Base-by-base conservation (phyloP, 176 grass and related monocot species). In the Hordeum vulgare region DNA sequence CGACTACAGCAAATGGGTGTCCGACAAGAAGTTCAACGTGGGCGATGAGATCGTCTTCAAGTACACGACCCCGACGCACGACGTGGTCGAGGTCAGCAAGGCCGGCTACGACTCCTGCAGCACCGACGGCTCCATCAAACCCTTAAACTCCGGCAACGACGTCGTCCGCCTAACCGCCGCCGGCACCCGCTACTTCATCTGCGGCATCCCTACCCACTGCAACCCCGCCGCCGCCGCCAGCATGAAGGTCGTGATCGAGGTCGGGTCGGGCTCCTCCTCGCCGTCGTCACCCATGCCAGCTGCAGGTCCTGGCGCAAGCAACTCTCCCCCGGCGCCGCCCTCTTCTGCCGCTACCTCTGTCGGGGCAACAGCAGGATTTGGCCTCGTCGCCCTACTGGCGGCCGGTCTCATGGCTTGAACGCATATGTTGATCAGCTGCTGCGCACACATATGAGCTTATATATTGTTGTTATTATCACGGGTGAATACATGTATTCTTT, bases 131-230 rank as follows among this genome's bases (percentile, higher is more conserved):
- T 1, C 86, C 67, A 49, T 89, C 78, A 62, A 25, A 65, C 85
- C 17, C 29, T 20, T 74, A 47, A 82, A 0, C 3, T 63, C 17
- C 25, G 94, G 91, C n/a, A 47, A 79, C 44, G 88, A 90, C n/a
- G n/a, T 23, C 66, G 24, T 96, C 34, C 0, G 18, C 8, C 88
- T 96, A 27, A 29, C 11, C 45, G 11, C 47, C 36, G 0, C 78
- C 4, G 88, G 86, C 31, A 87, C 61, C 9, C 83, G 83, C 54
- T 91, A 91, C 89, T 96, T 84, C 90, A 83, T 96, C 80, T 96
- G 94, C 62, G 68, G 85, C n/a, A 0, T 96, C 80, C 0, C 61
- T 3, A 1, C 0, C 29, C 94, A 96, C 86, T 93, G 94, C 90
- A 28, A 4, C 26, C 2, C 61, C 12, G 8, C 61, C 60, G 25